Percentiles rank a stretch among this genome's conserved stretches.
Conservation (phyloP, 768 basidiomycete species). For the Candolleomyces eurysporus region DNA sequence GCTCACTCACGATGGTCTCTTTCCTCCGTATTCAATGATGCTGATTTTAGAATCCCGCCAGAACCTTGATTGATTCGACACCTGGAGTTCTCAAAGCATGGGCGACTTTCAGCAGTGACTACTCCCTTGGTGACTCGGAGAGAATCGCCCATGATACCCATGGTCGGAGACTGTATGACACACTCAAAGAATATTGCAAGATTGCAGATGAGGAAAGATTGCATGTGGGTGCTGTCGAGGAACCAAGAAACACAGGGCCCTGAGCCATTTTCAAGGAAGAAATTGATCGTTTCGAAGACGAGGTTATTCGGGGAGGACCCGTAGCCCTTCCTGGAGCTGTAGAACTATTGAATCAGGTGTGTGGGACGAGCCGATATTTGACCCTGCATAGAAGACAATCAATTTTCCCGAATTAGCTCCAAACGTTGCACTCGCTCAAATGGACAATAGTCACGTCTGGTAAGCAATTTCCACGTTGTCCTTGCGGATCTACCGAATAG, state of each 20-base stretch:
- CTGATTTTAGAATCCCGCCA: constrained; percentile 21
- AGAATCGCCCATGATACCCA: constrained; percentile 61
- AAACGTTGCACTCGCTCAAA: constrained; percentile 26
- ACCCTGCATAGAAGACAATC: not conserved
- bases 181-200: constrained; percentile 65
- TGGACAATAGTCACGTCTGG: constrained; percentile 91
- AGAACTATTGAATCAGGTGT: constrained; percentile 54
- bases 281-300: constrained; percentile 74
- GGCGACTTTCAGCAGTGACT: constrained; percentile 65
- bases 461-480: constrained; percentile 20
- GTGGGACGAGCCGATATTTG: not conserved
- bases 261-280: constrained; percentile 44
- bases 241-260: not conserved
- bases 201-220: constrained; percentile 57
- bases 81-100: constrained; percentile 80
- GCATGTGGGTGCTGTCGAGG: constrained; percentile 38
- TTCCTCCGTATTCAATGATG: too few relatives aligned
- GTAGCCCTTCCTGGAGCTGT: constrained; percentile 65
- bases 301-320: constrained; percentile 65
- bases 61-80: constrained; percentile 79
- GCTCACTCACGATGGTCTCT: constrained; percentile 3
- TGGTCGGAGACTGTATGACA: constrained; percentile 75
- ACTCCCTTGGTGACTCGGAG: constrained; percentile 48
- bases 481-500: not conserved
- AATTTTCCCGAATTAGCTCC: constrained; percentile 24